Conservation (phyloP, 352 stramenopile species). For the Stephanocyclus meneghinianus region DNA sequence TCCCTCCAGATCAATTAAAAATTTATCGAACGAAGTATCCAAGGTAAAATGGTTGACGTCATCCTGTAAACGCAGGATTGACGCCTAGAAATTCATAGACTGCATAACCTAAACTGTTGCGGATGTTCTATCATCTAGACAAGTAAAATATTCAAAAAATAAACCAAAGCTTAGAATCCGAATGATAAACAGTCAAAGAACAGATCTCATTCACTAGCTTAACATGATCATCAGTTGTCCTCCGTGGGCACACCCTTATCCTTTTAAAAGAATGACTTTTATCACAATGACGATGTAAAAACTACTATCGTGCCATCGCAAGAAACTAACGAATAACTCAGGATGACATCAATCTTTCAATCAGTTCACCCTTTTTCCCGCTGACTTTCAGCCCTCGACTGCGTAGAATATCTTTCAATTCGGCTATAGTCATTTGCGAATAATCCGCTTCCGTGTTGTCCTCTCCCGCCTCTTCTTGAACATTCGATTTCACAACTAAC, state of each 20-base stretch:
- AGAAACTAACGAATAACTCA: background rate
- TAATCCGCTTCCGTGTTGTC: slow-evolving; percentile 19
- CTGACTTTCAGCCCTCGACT: slow-evolving; percentile 62
- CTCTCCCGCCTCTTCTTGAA: slow-evolving; percentile 11
- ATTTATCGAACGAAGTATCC: slow-evolving; percentile 68
- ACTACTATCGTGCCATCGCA: no score
- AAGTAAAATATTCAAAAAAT: background rate
- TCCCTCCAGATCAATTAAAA: slow-evolving; percentile 70
- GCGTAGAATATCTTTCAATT: slow-evolving; percentile 66
- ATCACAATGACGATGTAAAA: no score
- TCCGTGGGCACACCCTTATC: no score
- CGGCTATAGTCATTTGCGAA: slow-evolving; percentile 52
- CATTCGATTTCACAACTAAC: background rate
- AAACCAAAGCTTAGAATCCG: background rate
- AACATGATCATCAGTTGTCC: background rate
- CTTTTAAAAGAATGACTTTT: no score
- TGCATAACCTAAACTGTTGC: background rate
- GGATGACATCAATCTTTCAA: slow-evolving; percentile 55
- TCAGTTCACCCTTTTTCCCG: slow-evolving; percentile 71
- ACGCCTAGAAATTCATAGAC: no score
- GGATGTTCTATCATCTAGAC: background rate
- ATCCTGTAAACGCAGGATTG: no score
- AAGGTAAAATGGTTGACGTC: background rate
- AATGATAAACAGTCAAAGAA: background rate
- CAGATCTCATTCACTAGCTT: background rate